Evolutionary conservation across 2,329 filamentous ascomycete species (phyloP).

Genomic region (Malbranchea cinnamomea): DNA sequence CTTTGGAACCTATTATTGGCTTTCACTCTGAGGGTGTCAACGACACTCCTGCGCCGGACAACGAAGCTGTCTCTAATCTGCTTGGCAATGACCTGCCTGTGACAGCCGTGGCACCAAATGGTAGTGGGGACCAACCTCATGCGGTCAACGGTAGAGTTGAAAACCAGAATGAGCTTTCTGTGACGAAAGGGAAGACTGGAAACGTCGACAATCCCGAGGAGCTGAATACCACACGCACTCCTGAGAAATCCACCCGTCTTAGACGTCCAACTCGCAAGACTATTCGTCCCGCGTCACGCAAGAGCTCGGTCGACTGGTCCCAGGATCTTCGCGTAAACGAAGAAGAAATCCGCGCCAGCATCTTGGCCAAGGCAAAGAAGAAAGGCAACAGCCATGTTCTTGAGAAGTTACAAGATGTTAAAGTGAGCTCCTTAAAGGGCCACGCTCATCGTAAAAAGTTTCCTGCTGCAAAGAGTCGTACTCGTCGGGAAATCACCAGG

Average conservation of each 20-base stretch:
- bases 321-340: slow-evolving; percentile 10
- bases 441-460: neutral
- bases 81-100: too few species aligned
- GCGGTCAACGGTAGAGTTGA: too few species aligned
- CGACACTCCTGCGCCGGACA: too few species aligned
- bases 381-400: neutral
- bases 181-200: neutral
- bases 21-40: too few species aligned
- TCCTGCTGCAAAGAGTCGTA: too few species aligned
- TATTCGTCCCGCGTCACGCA: slow-evolving; percentile 2
- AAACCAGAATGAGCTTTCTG: neutral
- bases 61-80: too few species aligned
- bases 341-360: slow-evolving; percentile 1
- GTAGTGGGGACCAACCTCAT: too few species aligned
- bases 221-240: neutral
- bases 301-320: slow-evolving; percentile 9
- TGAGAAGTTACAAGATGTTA: slow-evolving; percentile 3
- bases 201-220: neutral
- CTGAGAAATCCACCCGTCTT: slow-evolving; percentile 7
- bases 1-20: too few species aligned
- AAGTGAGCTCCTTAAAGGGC: slow-evolving; percentile 3
- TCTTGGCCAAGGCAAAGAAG: slow-evolving; percentile 5
- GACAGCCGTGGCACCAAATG: too few species aligned
- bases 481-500: slow-evolving; percentile 6
- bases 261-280: slow-evolving; percentile 10